Conservation (phyloP, 208 protist species). For the Naegleria fowleri region DNA sequence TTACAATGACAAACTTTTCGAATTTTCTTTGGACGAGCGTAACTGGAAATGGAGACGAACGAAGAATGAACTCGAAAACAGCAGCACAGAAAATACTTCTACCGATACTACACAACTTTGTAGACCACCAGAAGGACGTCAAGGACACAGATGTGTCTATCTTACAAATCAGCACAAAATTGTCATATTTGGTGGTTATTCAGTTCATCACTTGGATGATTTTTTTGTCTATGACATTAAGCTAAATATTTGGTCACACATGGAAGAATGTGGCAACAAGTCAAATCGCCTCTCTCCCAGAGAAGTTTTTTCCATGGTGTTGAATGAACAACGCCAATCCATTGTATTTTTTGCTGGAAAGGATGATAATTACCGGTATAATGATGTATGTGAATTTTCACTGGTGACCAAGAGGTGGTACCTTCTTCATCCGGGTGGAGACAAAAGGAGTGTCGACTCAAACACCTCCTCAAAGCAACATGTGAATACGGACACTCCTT, state of each 20-base stretch:
- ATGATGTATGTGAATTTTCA: neutral
- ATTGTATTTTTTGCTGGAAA: neutral
- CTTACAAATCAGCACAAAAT: neutral
- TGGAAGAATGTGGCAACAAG: neutral
- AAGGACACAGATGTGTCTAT: neutral
- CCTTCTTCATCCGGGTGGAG: neutral
- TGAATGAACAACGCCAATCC: neutral
- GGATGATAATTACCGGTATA: neutral
- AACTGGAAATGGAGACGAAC: neutral
- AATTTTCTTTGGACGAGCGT: neutral
- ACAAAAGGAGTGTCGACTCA: neutral
- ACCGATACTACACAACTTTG: no score
- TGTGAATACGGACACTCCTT: neutral
- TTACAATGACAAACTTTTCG: neutral
- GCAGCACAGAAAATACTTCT: neutral
- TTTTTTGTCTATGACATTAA: neutral
- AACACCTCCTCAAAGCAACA: no score
- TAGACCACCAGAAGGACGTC: neutral
- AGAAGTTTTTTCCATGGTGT: neutral
- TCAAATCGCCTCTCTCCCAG: neutral
- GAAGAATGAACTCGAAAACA: neutral
- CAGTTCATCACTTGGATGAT: neutral
- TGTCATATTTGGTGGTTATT: neutral
- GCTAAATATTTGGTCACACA: neutral
- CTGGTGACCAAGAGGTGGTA: neutral